Conservation (phyloP, 441 rosid genomes). For the Brassica hybrid region DNA sequence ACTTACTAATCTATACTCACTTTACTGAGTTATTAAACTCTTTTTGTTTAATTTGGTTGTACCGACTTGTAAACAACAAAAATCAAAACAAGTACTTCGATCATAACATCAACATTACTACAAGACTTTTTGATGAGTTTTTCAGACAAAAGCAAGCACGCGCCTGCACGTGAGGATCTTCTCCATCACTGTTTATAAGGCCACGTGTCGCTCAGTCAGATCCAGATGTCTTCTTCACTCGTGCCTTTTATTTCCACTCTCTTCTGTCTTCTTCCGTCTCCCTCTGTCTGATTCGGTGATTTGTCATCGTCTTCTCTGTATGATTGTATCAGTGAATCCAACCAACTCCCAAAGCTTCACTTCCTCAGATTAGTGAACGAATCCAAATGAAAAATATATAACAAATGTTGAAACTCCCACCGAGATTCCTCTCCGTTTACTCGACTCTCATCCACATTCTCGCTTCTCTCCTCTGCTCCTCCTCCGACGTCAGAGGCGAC, state of each 20-base stretch:
- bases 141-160: constrained; percentile 33
- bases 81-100: neutral
- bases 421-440: constrained; percentile 36
- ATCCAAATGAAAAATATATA: constrained; percentile 31
- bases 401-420: constrained; percentile 46
- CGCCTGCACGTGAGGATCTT: constrained; percentile 42
- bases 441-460: constrained; percentile 37
- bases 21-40: neutral
- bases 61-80: neutral
- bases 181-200: constrained; percentile 41
- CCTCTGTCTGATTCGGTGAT: constrained; percentile 41
- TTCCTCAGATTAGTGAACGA: constrained; percentile 15
- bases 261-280: constrained; percentile 34
- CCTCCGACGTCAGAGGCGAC: constrained; percentile 39
- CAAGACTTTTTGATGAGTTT: neutral
- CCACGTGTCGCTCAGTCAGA: constrained; percentile 57
- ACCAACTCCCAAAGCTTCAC: constrained; percentile 33
- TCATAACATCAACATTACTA: constrained; percentile 7
- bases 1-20: neutral
- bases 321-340: constrained; percentile 37
- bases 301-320: constrained; percentile 28
- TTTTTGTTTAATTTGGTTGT: neutral
- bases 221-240: constrained; percentile 67
- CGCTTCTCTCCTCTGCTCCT: constrained; percentile 29
- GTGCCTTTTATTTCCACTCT: constrained; percentile 48